Evolutionary conservation across 257 asterid genomes (phyloP).

Genomic region (Nicotiana tomentosiformis): DNA sequence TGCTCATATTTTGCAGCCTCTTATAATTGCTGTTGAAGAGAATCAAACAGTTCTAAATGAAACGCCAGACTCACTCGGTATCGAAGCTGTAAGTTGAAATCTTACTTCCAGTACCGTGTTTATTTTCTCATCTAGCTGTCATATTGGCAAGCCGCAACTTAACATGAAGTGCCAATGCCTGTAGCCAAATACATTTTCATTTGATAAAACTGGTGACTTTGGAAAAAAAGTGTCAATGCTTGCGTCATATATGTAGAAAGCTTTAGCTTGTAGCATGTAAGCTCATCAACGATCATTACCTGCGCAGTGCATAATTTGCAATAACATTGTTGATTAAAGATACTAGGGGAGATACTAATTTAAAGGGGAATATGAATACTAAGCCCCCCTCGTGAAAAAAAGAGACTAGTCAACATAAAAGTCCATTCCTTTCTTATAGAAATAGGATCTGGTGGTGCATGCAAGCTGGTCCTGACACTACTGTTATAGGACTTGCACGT

Average conservation of each 20-base stretch:
- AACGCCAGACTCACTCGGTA: constrained; percentile 74
- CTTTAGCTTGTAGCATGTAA: neutral
- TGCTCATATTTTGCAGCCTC: constrained; percentile 52
- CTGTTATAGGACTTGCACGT: neutral
- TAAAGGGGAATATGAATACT: neutral
- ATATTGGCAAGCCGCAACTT: neutral
- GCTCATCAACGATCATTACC: neutral
- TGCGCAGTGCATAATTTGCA: neutral
- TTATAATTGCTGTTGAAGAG: constrained; percentile 77
- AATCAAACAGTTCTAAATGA: constrained; percentile 70
- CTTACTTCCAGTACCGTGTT: neutral
- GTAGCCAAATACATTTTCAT: neutral
- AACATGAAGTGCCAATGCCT: neutral
- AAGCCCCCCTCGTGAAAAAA: neutral
- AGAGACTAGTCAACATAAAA: neutral
- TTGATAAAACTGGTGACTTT: neutral
- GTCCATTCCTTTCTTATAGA: neutral
- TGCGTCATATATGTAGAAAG: neutral
- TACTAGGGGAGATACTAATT: neutral
- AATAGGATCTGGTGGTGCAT: neutral
- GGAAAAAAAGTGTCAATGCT: neutral
- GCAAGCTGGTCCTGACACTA: neutral
- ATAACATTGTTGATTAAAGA: neutral
- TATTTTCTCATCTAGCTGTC: neutral
- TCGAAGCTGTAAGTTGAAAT: constrained; percentile 48